Evolutionary conservation across 164 flowering plant genomes (phyloP).

Genomic region (grape (Vitis vinifera)): DNA sequence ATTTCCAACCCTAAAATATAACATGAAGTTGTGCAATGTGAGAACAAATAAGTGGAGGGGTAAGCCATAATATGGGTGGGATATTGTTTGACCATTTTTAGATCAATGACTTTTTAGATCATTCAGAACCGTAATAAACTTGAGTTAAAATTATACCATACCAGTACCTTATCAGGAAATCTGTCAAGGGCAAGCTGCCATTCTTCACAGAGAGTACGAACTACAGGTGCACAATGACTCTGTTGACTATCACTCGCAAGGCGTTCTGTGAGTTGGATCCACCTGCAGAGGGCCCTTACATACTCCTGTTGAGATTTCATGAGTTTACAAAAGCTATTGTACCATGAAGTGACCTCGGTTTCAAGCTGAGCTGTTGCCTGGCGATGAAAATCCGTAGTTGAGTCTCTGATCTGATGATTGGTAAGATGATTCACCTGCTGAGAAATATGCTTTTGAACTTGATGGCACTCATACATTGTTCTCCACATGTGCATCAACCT

Average conservation of each 20-base stretch:
- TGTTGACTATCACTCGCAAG: slow-evolving; percentile 39
- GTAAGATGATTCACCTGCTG: slow-evolving; percentile 56
- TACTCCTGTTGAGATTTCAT: slow-evolving; percentile 58
- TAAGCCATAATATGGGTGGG: background rate
- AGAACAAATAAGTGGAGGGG: background rate
- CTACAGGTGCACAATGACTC: slow-evolving; percentile 26
- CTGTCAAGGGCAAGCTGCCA: slow-evolving; percentile 65
- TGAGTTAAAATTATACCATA: background rate
- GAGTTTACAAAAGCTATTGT: slow-evolving; percentile 60
- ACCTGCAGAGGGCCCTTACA: slow-evolving; percentile 50
- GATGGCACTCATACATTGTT: slow-evolving; percentile 78
- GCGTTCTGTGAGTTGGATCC: slow-evolving; percentile 55
- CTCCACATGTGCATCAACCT: slow-evolving; percentile 82
- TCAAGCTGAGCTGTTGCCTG: slow-evolving; percentile 72
- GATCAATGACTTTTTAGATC: background rate
- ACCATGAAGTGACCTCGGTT: slow-evolving; percentile 64
- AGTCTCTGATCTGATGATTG: slow-evolving; percentile 46
- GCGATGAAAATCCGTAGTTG: slow-evolving; percentile 59
- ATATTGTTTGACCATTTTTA: slow-evolving; percentile 1
- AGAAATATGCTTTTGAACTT: slow-evolving; percentile 65
- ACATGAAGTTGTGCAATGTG: background rate
- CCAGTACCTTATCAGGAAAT: slow-evolving; percentile 65
- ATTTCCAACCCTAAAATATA: no score
- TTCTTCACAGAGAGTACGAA: slow-evolving; percentile 49
- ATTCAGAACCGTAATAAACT: no score